Evolutionary conservation across 1,284 basidiomycete species (phyloP), one percentile per base, ranked within the genome.

Genomic region (Cutaneotrichosporon arboriforme): DNA sequence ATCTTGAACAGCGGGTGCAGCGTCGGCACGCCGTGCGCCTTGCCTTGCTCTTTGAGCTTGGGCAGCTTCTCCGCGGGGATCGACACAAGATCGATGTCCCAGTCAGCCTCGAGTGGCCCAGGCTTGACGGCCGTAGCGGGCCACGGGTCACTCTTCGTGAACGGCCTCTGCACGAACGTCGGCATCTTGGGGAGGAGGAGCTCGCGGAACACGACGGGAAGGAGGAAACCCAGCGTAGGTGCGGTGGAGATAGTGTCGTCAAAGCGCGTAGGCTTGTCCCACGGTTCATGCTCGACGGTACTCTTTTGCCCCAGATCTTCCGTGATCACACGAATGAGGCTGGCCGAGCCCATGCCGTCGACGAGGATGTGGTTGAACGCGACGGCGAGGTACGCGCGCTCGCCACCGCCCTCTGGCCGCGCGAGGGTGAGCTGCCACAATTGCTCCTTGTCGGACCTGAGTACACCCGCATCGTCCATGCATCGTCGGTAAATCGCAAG

Each of bases 171-270:
- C 14, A 72, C 42, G 40, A 65, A 67, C 0, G 18, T 3, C 1
- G 72, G 72, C 4, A 71, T 43, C 18, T 53, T 59, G 3, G 69
- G 67, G 15, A 71, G 42, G 33, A 74, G 18, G 7, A 70, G 52
- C 43, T 65, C 63, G 21, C 59, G 59, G 37, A 58, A 65, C 5
- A 66, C 52, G 37, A 69, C 49, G 10, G 65, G 63, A 1, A 67
- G 46, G 2, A 70, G 44, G 51, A 55, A 58, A 1, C 23, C 2
- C 31, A 60, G 17, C 2, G 57, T 47, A 1, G 66, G 67, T 22
- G 57, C 36, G n/a, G 64, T 51, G 5, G 61, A 15, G n/a, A 63
- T 20, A 1, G 62, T 66, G 21, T 67, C 64, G 51, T 69, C 67
- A 17, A 63, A 40, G 4, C 51, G 34, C 22, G 48, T 51, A 5